Base-by-base conservation (phyloP, 2,329 filamentous ascomycete genomes). In the Beauveria medogensis region DNA sequence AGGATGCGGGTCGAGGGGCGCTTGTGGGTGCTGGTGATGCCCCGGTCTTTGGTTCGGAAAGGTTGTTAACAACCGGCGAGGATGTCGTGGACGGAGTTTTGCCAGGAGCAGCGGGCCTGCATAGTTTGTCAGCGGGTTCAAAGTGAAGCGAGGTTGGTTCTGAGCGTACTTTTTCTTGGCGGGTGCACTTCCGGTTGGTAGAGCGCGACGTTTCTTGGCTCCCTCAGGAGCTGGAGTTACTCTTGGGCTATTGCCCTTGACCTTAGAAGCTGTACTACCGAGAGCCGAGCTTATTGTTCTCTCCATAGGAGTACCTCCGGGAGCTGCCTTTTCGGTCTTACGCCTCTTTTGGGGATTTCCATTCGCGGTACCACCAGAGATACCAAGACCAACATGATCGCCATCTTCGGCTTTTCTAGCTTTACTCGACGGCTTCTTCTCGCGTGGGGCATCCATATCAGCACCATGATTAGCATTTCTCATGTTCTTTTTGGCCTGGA, bases 401-500 rank as follows among this genome's bases (percentile, higher is more conserved):
- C 78, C 73, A 46, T 87, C 82, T 41, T 80, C 80, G 6, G 80
- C 78, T 69, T 88, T 91, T 58, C 87, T 82, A 54, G 80, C 79
- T 71, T 90, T 91, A 65, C 78, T 80, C 34, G 81, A 77, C n/a
- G 79, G 76, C 0, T 80, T 63, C 72, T 89, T 91, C 77, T 91
- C 94, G 34, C 82, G 80, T 59, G 78, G 77, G 55, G 95, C 91
- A 65, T 96, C 91, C 65, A 87, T 86, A 68, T 96, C 91, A 0
- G 89, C 90, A 64, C 95, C 91, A 40, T 83, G 80, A 63, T 89
- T 85, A 28, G 88, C 85, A 58, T 77, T 80, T 69, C 86, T 88
- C 65, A 84, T 83, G 64, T 86, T 89, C 71, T 89, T 91, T 69
- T 89, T 90, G 46, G 88, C 89, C 64, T 87, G 82, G 63, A 92